These are phyloP conservation scores for Xylariales sp. DNA, from an alignment of 2,329 filamentous ascomycete species.

Conservation along the genomic window DNA sequence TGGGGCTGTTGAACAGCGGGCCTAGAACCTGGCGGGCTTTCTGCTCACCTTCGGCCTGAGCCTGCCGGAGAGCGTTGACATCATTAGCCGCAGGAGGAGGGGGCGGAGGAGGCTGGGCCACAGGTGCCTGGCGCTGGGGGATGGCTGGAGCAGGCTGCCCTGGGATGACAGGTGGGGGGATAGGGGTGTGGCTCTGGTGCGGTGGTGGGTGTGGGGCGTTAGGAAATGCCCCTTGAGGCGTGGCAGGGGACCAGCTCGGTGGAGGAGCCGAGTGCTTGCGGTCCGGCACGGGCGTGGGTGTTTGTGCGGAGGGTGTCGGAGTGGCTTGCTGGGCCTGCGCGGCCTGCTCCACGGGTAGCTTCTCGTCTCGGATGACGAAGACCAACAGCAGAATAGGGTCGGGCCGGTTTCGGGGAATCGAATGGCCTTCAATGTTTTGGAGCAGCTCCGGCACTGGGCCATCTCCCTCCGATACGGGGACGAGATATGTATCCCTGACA, in stretches of 20 bases:
- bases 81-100: conserved; percentile 13
- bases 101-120: conserved; percentile 18
- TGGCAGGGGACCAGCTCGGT: conserved; percentile 51
- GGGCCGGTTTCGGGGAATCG: conserved; percentile 64
- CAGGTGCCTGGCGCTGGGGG: conserved; percentile 14
- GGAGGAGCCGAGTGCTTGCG: conserved; percentile 45
- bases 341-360: conserved; percentile 22
- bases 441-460: conserved; percentile 78
- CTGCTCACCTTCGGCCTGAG: conserved; percentile 47
- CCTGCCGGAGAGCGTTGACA: conserved; percentile 32
- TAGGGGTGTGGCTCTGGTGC: conserved; percentile 26
- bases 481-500: conserved; percentile 86
- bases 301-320: conserved; percentile 15
- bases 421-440: conserved; percentile 80
- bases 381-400: conserved; percentile 79
- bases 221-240: conserved; percentile 30
- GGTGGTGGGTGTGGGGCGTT: conserved; percentile 14
- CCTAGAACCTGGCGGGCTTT: conserved; percentile 63
- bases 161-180: conserved; percentile 25
- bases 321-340: conserved; percentile 18
- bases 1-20: conserved; percentile 55
- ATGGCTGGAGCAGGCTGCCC: conserved; percentile 20
- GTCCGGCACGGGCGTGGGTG: conserved; percentile 24
- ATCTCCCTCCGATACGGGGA: conserved; percentile 73
- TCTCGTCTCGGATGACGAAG: conserved; percentile 73